These are phyloP conservation scores for Hippophae tibetana DNA, from an alignment of 306 rosid genomes.

Conservation along the genomic window DNA sequence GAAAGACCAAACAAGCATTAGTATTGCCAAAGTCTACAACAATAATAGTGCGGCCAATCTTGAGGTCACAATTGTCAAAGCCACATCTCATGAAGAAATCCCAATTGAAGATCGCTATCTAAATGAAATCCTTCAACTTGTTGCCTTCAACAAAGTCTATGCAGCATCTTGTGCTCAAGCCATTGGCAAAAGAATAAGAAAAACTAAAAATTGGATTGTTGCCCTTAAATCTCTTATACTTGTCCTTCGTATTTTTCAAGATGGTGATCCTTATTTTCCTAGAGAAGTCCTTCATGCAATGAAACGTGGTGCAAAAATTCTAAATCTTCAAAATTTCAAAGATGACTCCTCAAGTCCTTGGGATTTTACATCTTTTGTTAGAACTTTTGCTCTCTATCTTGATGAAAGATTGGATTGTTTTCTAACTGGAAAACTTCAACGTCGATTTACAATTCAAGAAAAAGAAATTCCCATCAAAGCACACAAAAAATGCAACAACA, in stretches of 20 bases:
- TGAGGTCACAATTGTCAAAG: constrained; percentile 55
- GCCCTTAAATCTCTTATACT: constrained; percentile 69
- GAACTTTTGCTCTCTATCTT: constrained; percentile 61
- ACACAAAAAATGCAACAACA: constrained; percentile 5
- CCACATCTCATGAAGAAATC: constrained; percentile 65
- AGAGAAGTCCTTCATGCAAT: constrained; percentile 59
- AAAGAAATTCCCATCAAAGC: constrained; percentile 8
- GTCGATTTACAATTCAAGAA: constrained; percentile 24
- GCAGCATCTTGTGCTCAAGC: constrained; percentile 59
- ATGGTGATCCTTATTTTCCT: constrained; percentile 78
- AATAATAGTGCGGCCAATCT: constrained; percentile 44
- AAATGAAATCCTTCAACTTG: constrained; percentile 40
- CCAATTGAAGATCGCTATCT: constrained; percentile 63
- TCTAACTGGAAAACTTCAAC: constrained; percentile 69
- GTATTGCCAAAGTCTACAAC: constrained; percentile 65
- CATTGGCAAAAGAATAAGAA: constrained; percentile 51
- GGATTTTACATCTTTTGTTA: constrained; percentile 67
- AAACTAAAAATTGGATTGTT: constrained; percentile 66
- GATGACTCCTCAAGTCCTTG: constrained; percentile 79
- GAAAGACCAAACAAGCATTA: constrained; percentile 87
- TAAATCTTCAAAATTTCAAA: constrained; percentile 60
- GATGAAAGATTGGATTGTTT: constrained; percentile 77
- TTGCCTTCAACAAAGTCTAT: constrained; percentile 40
- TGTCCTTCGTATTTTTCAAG: constrained; percentile 64
- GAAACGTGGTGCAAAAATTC: constrained; percentile 65